Evolutionary conservation across 2,329 filamentous ascomycete genomes (phyloP).

Genomic region (Byssoonygena ceratinophila): DNA sequence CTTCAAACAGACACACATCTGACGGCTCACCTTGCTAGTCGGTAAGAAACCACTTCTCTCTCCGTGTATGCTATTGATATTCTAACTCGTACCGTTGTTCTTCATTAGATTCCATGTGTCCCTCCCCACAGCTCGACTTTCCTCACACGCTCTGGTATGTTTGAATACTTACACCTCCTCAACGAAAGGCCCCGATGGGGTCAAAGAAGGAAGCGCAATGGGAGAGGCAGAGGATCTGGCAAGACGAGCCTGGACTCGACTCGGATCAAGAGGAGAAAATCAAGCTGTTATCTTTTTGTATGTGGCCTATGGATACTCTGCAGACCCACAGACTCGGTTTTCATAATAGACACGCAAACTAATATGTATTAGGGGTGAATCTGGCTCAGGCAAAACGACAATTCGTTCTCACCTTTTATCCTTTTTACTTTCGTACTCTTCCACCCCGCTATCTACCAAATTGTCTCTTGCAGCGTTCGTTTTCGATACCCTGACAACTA

Average conservation of each 20-base stretch:
- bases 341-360: neutral
- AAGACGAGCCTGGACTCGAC: slow-evolving; percentile 68
- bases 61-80: neutral
- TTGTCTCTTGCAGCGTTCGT: slow-evolving; percentile 87
- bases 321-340: neutral
- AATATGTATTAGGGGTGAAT: slow-evolving; percentile 63
- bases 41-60: slow-evolving; percentile 24
- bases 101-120: slow-evolving; percentile 82
- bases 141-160: slow-evolving; percentile 80
- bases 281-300: slow-evolving; percentile 89
- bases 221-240: slow-evolving; percentile 88
- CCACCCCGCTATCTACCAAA: slow-evolving; percentile 85
- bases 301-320: slow-evolving; percentile 32
- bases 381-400: slow-evolving; percentile 90
- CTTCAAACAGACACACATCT: slow-evolving; percentile 44
- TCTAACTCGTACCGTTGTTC: neutral
- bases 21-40: slow-evolving; percentile 43
- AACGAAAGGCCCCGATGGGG: slow-evolving; percentile 77
- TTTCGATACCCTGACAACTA: slow-evolving; percentile 92
- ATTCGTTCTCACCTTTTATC: slow-evolving; percentile 80
- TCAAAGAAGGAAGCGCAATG: slow-evolving; percentile 82
- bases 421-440: slow-evolving; percentile 75
- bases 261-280: slow-evolving; percentile 83
- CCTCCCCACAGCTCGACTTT: slow-evolving; percentile 75
- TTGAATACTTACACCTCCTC: slow-evolving; percentile 93